Evolutionary conservation across 1,284 basidiomycete species (phyloP).

Genomic region (Cutaneotrichosporon sp.): DNA sequence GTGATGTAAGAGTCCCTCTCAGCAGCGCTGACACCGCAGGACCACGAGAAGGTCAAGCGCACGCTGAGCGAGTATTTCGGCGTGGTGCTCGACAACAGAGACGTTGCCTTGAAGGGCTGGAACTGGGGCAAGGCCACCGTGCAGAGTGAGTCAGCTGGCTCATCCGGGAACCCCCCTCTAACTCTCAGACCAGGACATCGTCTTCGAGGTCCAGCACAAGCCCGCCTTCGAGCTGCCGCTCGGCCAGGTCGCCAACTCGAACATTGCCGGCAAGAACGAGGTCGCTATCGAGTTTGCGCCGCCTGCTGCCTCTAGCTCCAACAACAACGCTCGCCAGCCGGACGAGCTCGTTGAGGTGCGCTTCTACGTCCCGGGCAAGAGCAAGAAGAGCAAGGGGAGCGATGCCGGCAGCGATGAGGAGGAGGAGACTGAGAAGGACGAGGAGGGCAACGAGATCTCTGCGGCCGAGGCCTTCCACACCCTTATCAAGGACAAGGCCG

Average conservation of each 20-base stretch:
- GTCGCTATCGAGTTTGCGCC: slow-evolving; percentile 92
- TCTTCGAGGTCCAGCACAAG: slow-evolving; percentile 87
- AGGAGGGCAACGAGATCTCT: slow-evolving; percentile 62
- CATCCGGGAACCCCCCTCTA: slow-evolving; percentile 7
- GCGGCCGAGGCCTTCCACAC: slow-evolving; percentile 98
- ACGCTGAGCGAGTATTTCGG: slow-evolving; percentile 85
- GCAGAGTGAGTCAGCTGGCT: slow-evolving; percentile 63
- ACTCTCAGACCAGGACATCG: slow-evolving; percentile 75
- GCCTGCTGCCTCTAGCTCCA: slow-evolving; percentile 41
- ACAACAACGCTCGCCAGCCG: slow-evolving; percentile 53
- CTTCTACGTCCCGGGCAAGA: slow-evolving; percentile 86
- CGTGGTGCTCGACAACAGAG: slow-evolving; percentile 79
- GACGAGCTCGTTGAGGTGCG: slow-evolving; percentile 97
- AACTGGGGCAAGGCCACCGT: slow-evolving; percentile 98
- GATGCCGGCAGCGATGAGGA: slow-evolving; percentile 68
- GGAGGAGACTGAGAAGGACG: slow-evolving; percentile 58
- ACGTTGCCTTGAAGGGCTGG: slow-evolving; percentile 91
- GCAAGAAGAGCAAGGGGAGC: slow-evolving; percentile 59
- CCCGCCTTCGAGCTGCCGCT: slow-evolving; percentile 91
- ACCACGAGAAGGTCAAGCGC: slow-evolving; percentile 73
- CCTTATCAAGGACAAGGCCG: slow-evolving; percentile 92
- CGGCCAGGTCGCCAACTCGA: slow-evolving; percentile 87
- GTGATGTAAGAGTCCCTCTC: slow-evolving; percentile 65
- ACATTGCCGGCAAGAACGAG: slow-evolving; percentile 95
- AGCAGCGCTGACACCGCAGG: slow-evolving; percentile 56